phyloP scores from a whole-genome alignment of 2,329 filamentous ascomycete genomes.

The Phyllachora maydis region DNA sequence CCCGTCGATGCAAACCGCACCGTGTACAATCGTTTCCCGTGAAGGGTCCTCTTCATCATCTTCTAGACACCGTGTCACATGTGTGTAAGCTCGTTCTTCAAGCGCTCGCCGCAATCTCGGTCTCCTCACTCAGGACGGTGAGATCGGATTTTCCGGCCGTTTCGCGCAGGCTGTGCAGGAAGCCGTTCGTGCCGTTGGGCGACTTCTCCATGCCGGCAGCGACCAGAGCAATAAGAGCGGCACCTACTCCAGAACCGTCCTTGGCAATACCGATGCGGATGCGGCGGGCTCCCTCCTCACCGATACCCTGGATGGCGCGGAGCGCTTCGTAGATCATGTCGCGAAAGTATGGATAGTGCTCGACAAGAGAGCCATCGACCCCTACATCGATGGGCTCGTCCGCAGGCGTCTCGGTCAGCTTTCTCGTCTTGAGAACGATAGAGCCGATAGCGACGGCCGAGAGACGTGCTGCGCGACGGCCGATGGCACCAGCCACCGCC shows the following conservation, averaged over 20 bases:
- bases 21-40: too few species aligned
- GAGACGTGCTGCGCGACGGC: constrained; percentile 70
- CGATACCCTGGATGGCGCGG: constrained; percentile 56
- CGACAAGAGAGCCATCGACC: constrained; percentile 83
- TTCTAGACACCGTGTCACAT: too few species aligned
- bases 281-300: constrained; percentile 57
- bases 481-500: constrained; percentile 62
- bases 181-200: too few species aligned
- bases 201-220: constrained; percentile 49
- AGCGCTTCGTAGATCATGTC: constrained; percentile 74
- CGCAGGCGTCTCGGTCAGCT: constrained; percentile 34
- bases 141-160: too few species aligned
- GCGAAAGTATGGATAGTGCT: constrained; percentile 88
- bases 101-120: too few species aligned
- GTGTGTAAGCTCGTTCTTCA: too few species aligned
- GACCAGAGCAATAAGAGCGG: constrained; percentile 81
- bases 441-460: constrained; percentile 76
- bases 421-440: constrained; percentile 62
- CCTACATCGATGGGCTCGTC: constrained; percentile 72
- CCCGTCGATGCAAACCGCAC: too few species aligned
- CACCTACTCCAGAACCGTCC: constrained; percentile 89
- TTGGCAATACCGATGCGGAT: constrained; percentile 92
- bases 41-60: too few species aligned
- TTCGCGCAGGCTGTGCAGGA: too few species aligned
- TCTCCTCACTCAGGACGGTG: too few species aligned